These are phyloP conservation scores for Cytospora schulzeri DNA, from an alignment of 2,329 filamentous ascomycete genomes.

Conservation along the genomic window DNA sequence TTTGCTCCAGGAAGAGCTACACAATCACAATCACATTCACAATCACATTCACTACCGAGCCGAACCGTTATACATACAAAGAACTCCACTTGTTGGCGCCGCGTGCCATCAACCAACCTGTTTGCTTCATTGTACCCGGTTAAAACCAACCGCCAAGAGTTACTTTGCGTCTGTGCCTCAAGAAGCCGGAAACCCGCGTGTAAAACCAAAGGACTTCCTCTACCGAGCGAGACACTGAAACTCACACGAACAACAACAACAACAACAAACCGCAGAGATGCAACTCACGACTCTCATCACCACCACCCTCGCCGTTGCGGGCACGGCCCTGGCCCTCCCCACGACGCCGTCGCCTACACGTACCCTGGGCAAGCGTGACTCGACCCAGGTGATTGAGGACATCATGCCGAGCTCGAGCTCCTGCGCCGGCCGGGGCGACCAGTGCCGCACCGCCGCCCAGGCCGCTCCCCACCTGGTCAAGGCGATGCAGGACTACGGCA, in stretches of 20 bases:
- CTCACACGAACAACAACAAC: not conserved
- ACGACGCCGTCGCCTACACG: slow-evolving; percentile 11
- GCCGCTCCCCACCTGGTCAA: slow-evolving; percentile 59
- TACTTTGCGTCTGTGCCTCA: not conserved
- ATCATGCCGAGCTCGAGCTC: slow-evolving; percentile 60
- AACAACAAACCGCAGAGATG: slow-evolving; percentile 31
- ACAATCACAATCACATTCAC: not conserved
- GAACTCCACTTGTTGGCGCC: not conserved
- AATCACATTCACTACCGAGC: not conserved
- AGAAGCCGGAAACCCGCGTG: not conserved
- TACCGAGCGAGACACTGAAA: not conserved
- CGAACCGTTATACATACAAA: not conserved
- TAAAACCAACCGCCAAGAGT: too few relatives aligned
- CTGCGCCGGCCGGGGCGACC: slow-evolving; percentile 53
- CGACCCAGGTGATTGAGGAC: slow-evolving; percentile 44
- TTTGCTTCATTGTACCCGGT: not conserved
- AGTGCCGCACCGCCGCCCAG: slow-evolving; percentile 67
- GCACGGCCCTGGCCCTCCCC: slow-evolving; percentile 33
- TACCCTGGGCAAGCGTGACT: slow-evolving; percentile 32
- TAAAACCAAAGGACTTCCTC: not conserved
- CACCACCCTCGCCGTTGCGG: slow-evolving; percentile 34
- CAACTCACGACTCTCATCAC: slow-evolving; percentile 33
- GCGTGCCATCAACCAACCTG: not conserved
- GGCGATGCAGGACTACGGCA: slow-evolving; percentile 59
- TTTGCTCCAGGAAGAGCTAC: not conserved